A percentile compares a stretch with the other conserved stretches of the same genome.
Evolutionary conservation across 2,329 filamentous ascomycete species (phyloP).

Genomic region (Lecanicillium sp.): DNA sequence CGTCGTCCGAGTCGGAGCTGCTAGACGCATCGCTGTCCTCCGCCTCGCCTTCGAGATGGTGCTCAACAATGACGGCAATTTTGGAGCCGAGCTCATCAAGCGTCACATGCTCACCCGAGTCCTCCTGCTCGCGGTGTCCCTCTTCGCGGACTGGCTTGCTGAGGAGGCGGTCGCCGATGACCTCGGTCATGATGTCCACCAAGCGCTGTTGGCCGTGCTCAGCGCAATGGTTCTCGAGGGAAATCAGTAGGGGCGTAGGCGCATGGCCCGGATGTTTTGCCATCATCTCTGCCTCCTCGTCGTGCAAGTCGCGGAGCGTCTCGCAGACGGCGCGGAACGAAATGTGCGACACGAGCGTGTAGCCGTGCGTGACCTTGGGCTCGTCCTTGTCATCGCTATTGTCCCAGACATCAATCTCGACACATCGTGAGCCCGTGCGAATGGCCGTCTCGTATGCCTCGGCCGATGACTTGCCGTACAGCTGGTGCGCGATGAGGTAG

Average conservation of each 20-base stretch:
- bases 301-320: constrained; percentile 54
- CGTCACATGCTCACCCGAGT: constrained; percentile 43
- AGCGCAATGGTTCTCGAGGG: constrained; percentile 60
- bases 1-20: constrained; percentile 29
- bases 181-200: constrained; percentile 57
- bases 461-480: constrained; percentile 55
- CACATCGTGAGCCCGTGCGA: constrained; percentile 56
- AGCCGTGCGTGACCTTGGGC: constrained; percentile 65
- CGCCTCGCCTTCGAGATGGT: constrained; percentile 48
- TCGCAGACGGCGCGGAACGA: constrained; percentile 58
- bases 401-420: constrained; percentile 71
- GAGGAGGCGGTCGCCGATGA: constrained; percentile 53
- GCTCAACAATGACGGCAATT: constrained; percentile 61
- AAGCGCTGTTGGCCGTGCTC: constrained; percentile 52
- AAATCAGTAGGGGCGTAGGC: constrained; percentile 54
- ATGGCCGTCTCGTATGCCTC: constrained; percentile 57
- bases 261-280: constrained; percentile 24
- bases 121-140: constrained; percentile 47
- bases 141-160: constrained; percentile 48
- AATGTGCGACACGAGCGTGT: constrained; percentile 59
- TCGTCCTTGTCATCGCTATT: constrained; percentile 51
- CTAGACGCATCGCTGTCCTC: constrained; percentile 27
- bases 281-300: constrained; percentile 44
- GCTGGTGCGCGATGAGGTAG: constrained; percentile 62
- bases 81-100: constrained; percentile 54